These are phyloP conservation scores for Daedaleopsis nitida DNA, from an alignment of 768 basidiomycete species.

Conservation along the genomic window DNA sequence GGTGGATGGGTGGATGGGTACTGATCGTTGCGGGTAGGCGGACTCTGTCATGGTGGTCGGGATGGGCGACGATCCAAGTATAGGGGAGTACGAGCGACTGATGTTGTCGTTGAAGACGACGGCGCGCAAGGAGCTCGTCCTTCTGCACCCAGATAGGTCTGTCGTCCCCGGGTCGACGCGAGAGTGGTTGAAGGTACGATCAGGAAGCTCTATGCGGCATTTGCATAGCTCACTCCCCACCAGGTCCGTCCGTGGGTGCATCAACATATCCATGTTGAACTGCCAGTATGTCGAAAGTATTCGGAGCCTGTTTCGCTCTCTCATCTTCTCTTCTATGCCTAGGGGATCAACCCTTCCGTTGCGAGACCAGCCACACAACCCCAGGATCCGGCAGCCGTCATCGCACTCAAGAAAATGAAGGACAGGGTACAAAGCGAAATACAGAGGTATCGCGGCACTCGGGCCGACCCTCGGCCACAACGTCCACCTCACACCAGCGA, in stretches of 20 bases:
- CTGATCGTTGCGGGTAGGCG: slow-evolving; percentile 47
- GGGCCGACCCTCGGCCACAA: slow-evolving; percentile 65
- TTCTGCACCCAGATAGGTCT: slow-evolving; percentile 89
- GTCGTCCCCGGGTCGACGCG: slow-evolving; percentile 90
- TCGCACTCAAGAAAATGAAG: slow-evolving; percentile 88
- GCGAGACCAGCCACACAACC: slow-evolving; percentile 54
- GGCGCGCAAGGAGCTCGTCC: slow-evolving; percentile 94
- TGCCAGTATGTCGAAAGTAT: slow-evolving; percentile 52
- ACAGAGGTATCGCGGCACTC: slow-evolving; percentile 77
- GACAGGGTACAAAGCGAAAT: slow-evolving; percentile 90
- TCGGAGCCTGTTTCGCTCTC: neutral
- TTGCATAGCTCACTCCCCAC: neutral
- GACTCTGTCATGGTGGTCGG: slow-evolving; percentile 94
- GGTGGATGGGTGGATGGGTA: too few relatives aligned
- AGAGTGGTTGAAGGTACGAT: slow-evolving; percentile 87
- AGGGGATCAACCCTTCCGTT: slow-evolving; percentile 74
- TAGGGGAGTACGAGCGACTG: slow-evolving; percentile 94
- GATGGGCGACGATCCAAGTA: slow-evolving; percentile 86
- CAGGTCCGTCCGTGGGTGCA: slow-evolving; percentile 96
- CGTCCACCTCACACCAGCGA: slow-evolving; percentile 85
- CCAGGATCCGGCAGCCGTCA: slow-evolving; percentile 87
- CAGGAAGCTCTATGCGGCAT: neutral
- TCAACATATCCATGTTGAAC: slow-evolving; percentile 93
- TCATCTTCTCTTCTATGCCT: neutral
- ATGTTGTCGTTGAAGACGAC: slow-evolving; percentile 96